Percentiles rank a stretch among this genome's conserved stretches.
Evolutionary conservation across 148 eudicot genomes (phyloP).

Genomic region (Polygonum maritimum): DNA sequence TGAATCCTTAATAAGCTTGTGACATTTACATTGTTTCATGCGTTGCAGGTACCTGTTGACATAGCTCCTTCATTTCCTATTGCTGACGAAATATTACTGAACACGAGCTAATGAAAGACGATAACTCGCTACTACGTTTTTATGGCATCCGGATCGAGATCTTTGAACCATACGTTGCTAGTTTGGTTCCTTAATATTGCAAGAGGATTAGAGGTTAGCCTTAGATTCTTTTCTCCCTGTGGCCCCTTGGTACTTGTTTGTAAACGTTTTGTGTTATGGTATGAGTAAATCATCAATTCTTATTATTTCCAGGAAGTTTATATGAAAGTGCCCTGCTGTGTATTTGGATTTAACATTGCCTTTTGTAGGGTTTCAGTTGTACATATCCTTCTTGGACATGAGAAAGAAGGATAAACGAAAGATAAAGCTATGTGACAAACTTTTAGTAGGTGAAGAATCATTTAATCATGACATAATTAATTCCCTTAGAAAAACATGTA

Average conservation of each 20-base stretch:
- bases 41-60: constrained; percentile 84
- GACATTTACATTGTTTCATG: neutral
- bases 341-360: neutral
- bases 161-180: neutral
- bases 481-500: neutral
- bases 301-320: too few relatives aligned
- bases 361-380: neutral
- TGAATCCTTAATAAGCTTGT: neutral
- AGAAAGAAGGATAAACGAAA: neutral
- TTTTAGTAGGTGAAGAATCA: neutral
- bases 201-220: neutral
- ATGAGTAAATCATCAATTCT: too few relatives aligned
- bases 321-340: neutral
- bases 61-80: constrained; percentile 60
- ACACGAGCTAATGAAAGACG: neutral
- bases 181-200: neutral
- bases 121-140: neutral
- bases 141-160: neutral
- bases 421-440: neutral
- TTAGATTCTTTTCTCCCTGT: neutral
- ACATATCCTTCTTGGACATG: neutral
- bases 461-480: neutral
- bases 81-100: constrained; percentile 41
- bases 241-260: too few relatives aligned
- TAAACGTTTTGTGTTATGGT: too few relatives aligned